Percentiles rank a stretch among this genome's conserved stretches.
Evolutionary conservation across 148 eudicot genomes (phyloP).

Genomic region (Nyssa sinensis): DNA sequence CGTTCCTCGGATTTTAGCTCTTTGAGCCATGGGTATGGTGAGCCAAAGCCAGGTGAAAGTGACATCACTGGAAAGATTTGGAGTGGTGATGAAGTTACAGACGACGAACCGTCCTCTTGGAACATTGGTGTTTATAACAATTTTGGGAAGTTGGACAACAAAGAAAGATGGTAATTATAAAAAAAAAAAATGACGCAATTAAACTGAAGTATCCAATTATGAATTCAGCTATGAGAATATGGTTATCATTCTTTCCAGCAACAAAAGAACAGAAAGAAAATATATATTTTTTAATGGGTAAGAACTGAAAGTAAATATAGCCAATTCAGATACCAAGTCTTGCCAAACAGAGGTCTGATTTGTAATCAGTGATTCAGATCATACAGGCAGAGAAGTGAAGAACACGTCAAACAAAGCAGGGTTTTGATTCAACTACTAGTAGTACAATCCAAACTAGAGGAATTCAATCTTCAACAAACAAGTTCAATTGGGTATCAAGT

Average conservation of each 20-base stretch:
- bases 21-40: constrained; percentile 68
- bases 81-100: constrained; percentile 79
- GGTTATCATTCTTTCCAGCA: too few relatives aligned
- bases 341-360: not conserved
- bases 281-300: too few relatives aligned
- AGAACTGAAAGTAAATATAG: not conserved
- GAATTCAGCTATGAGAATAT: too few relatives aligned
- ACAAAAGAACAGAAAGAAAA: not conserved
- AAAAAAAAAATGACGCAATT: not conserved
- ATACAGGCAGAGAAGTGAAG: not conserved
- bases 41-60: constrained; percentile 55
- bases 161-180: not conserved
- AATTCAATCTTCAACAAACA: constrained; percentile 8
- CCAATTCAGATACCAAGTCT: not conserved
- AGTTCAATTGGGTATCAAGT: constrained; percentile 1
- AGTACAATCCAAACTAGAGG: not conserved
- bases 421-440: constrained; percentile 10
- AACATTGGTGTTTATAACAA: constrained; percentile 50
- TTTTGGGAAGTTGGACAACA: not conserved
- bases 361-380: not conserved
- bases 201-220: not conserved
- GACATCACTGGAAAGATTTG: constrained; percentile 63
- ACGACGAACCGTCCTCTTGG: constrained; percentile 83
- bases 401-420: not conserved
- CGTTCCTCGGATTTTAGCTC: constrained; percentile 93